Base-by-base conservation (phyloP, 139 green algal genomes). In the Dunaliella primolecta region DNA sequence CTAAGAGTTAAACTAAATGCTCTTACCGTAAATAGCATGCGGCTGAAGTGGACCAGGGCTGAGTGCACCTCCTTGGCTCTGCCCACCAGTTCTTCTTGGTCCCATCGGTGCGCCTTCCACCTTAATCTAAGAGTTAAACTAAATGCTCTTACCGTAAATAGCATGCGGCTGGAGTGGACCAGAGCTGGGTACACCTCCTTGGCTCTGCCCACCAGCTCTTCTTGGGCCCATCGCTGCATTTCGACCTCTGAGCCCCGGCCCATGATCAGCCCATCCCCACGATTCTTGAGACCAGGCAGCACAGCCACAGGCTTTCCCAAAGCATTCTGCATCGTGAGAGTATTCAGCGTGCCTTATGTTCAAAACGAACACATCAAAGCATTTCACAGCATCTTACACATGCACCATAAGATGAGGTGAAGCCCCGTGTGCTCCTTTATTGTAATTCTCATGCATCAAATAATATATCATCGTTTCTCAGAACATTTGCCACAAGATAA, bases 201-300 rank as follows among this genome's bases (percentile, higher is more conserved):
- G 0, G 84, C 84, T 0, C 87, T 64, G 3, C 81, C 84, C 25
- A 30, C 23, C 34, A 94, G 79, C 81, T 90, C 80, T 1, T 86
- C 89, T 82, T 96, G 36, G 37, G 84, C 91, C 83, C 96, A 85
- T 23, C 76, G 37, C 81, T 83, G 35, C n/a, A 85, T 56, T 29
- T 78, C 85, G 2, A 76, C 81, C 27, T 82, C 85, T n/a, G 32
- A 2, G 31, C 75, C 36, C 30, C 32, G 75, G 27, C 75, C 15
- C 32, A 20, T 3, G 75, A 74, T 23, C 2, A 88, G 36, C 30
- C 70, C 78, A 74, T 95, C 89, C 0, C 94, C 94, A 3, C 88
- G 72, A 7, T 74, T 70, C n/a, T 91, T 94, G 78, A 91, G 87
- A 38, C 90, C 88, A 33, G 88, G 87, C 81, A 96, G 85, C 70